Evolutionary conservation across 2,329 filamentous ascomycete genomes (phyloP).

Genomic region (Fusarium anthophilum): DNA sequence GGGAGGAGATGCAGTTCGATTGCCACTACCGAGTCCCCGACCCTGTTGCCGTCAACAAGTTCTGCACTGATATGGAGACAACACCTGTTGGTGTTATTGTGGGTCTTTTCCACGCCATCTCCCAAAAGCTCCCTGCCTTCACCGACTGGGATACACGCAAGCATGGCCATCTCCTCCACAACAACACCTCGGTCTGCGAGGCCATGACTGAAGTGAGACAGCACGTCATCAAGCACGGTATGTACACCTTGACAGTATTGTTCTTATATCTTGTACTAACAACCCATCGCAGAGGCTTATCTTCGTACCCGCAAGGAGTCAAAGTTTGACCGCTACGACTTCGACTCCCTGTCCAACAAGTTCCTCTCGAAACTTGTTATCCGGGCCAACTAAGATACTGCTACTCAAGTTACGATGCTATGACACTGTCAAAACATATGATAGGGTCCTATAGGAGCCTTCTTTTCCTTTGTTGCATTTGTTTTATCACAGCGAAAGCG

Average conservation of each 20-base stretch:
- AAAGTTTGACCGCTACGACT: constrained; percentile 90
- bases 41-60: constrained; percentile 85
- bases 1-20: constrained; percentile 99
- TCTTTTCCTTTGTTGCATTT: constrained; percentile 45
- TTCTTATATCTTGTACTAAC: constrained; percentile 34
- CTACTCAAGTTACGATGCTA: constrained; percentile 16
- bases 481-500: constrained; percentile 56
- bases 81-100: constrained; percentile 96
- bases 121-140: constrained; percentile 92
- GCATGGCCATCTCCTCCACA: constrained; percentile 89
- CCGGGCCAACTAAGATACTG: constrained; percentile 76
- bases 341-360: constrained; percentile 96
- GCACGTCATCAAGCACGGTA: constrained; percentile 94
- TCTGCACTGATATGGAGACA: constrained; percentile 96
- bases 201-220: constrained; percentile 95
- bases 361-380: constrained; percentile 97
- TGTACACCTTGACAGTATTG: constrained; percentile 49
- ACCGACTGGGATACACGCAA: constrained; percentile 93
- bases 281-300: constrained; percentile 74
- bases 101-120: constrained; percentile 96
- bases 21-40: constrained; percentile 95
- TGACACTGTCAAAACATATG: constrained; percentile 29
- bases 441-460: constrained; percentile 6
- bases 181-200: constrained; percentile 91
- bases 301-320: constrained; percentile 80